Percentiles rank a stretch among this genome's conserved stretches.
These are phyloP conservation scores for Chlorella sp. DNA, from an alignment of 139 green algal species.

Conservation along the genomic window DNA sequence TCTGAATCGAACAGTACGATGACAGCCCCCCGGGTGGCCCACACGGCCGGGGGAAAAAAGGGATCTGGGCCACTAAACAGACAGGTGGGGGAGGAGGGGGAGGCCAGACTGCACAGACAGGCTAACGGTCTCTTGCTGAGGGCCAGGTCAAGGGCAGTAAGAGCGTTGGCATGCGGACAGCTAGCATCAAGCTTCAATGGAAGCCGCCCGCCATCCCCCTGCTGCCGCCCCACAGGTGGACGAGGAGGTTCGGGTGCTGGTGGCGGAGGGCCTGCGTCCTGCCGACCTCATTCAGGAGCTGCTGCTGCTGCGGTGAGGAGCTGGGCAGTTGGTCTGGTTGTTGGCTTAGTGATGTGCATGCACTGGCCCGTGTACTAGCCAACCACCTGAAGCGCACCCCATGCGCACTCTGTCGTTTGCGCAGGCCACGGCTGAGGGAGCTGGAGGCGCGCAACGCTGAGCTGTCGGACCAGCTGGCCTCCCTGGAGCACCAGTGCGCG, in stretches of 20 bases:
- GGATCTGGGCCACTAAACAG: too few species aligned
- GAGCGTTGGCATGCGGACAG: too few species aligned
- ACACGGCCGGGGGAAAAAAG: too few species aligned
- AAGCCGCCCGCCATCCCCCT: too few species aligned
- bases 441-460: conserved; percentile 74
- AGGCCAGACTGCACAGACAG: too few species aligned
- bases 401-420: not conserved
- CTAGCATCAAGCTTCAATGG: too few species aligned
- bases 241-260: conserved; percentile 33
- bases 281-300: conserved; percentile 38
- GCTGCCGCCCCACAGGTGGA: conserved; percentile 5
- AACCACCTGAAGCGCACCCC: not conserved
- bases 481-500: conserved; percentile 82
- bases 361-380: not conserved
- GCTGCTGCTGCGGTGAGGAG: conserved; percentile 11
- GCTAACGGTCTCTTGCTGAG: too few species aligned
- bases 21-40: too few species aligned
- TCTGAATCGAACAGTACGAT: too few species aligned
- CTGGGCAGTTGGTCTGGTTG: not conserved
- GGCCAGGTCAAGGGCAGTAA: too few species aligned
- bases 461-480: conserved; percentile 76
- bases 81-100: too few species aligned
- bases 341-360: not conserved
- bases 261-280: conserved; percentile 30
- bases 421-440: conserved; percentile 50